Base-by-base conservation (phyloP, 1,139 yeast genomes). In the Scheffersomyces titani region DNA sequence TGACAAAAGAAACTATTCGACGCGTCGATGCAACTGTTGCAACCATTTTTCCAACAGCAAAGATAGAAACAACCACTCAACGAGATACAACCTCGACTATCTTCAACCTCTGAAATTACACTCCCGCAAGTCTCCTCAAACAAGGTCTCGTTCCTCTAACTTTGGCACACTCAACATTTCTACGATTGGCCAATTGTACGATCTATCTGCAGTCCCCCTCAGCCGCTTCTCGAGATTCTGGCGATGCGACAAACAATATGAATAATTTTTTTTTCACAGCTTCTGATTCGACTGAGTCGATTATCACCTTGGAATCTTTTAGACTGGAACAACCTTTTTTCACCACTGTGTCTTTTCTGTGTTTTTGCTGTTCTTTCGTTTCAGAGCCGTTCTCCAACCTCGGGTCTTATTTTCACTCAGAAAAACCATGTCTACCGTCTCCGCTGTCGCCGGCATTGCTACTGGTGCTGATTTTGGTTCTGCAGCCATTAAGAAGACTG, bases 401-500 rank as follows among this genome's bases (percentile, higher is more conserved):
- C 40, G 40, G 11, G 40, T 30, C 40, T 30, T 11, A 30, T 3
- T 24, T 11, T 24, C 30, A 6, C 30, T 30, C 40, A 30, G 40
- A 30, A 30, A 30, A 9, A 30, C 13, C 40, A 58, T 56, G 61
- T 54, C 61, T 44, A 56, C 53, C 20, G 55, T 50, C 21, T 48
- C 54, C 50, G 49, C 49, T 22, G 40, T 30, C 11, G 9, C 40
- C 40, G 11, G 40, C 16, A 30, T 30, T 11, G 9, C 40, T 9
- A 46, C 49, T n/a, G 49, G 49, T 19, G 49, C 49, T n/a, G 22
- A 22, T n/a, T 19, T 22, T n/a, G 49, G 49, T 36, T n/a, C 57
- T 18, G 49, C 66, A 19, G 13, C 56, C 54, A 65, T 72, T 52
- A 62, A 67, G 52, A 69, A 71, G 62, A 56, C 56, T 21, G 78